Percentiles rank a stretch among this genome's conserved stretches.
Evolutionary conservation across 257 asterid genomes (phyloP).

Genomic region (Oldenlandia corymbosa): DNA sequence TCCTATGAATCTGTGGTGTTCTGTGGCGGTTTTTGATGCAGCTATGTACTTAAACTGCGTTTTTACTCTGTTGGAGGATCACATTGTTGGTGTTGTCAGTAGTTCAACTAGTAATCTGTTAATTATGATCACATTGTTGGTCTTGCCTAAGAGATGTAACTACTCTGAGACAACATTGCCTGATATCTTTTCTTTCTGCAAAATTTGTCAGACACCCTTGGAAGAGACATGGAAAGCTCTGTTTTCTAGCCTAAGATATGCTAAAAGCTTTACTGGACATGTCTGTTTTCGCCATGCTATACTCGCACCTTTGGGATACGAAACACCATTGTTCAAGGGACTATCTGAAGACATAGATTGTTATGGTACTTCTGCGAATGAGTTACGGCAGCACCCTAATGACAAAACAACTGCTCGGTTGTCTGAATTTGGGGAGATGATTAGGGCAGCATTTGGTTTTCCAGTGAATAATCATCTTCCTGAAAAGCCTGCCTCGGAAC

Average conservation of each 20-base stretch:
- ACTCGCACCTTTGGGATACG: constrained; percentile 88
- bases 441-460: constrained; percentile 71
- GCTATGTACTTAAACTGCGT: background rate
- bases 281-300: constrained; percentile 88
- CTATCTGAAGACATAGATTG: constrained; percentile 58
- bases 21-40: background rate
- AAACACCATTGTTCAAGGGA: constrained; percentile 82
- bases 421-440: constrained; percentile 96
- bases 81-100: background rate
- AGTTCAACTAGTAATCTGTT: background rate
- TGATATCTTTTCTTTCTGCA: background rate
- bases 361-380: constrained; percentile 64
- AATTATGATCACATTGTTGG: too few relatives aligned
- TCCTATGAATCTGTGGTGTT: background rate
- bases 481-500: constrained; percentile 35
- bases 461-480: constrained; percentile 46
- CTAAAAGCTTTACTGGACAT: constrained; percentile 59
- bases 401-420: constrained; percentile 67
- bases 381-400: constrained; percentile 60
- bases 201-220: constrained; percentile 52
- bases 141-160: too few relatives aligned
- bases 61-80: background rate
- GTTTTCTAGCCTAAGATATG: constrained; percentile 77
- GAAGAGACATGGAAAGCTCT: constrained; percentile 93
- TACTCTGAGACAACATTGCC: background rate